Percentiles rank a stretch among this genome's conserved stretches.
These are phyloP conservation scores for Aspergillus cejpii DNA, from an alignment of 2,329 filamentous ascomycete species.

Conservation along the genomic window DNA sequence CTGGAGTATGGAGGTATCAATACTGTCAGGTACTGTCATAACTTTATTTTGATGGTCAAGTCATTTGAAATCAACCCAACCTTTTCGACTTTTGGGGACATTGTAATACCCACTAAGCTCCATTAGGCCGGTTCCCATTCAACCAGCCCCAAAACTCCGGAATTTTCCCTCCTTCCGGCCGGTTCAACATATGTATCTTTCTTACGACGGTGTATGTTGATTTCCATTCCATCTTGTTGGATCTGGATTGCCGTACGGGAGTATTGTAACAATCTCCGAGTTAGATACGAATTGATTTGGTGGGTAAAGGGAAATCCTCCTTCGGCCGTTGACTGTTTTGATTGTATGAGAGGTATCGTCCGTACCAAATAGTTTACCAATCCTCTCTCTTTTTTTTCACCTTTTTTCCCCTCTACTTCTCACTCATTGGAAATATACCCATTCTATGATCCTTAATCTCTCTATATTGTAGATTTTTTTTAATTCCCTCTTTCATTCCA, in stretches of 20 bases:
- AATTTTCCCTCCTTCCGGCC: slow-evolving; percentile 14
- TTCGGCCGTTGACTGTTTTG: too few species aligned
- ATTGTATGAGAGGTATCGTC: too few species aligned
- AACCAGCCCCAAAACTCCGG: slow-evolving; percentile 24
- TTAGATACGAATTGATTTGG: too few species aligned
- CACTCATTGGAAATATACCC: not conserved
- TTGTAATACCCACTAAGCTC: slow-evolving; percentile 27
- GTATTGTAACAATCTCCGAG: too few species aligned
- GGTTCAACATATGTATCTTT: slow-evolving; percentile 33
- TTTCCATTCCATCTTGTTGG: not conserved
- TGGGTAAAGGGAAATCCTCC: too few species aligned
- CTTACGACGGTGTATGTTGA: too few species aligned
- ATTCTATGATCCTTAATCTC: slow-evolving; percentile 5
- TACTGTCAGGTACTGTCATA: slow-evolving; percentile 14
- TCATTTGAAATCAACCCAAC: slow-evolving; percentile 27
- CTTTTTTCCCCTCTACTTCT: slow-evolving; percentile 8
- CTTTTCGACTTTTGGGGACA: slow-evolving; percentile 33
- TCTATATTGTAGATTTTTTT: slow-evolving; percentile 28
- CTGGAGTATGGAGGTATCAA: too few species aligned
- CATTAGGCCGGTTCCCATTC: slow-evolving; percentile 27
- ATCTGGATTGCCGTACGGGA: not conserved
- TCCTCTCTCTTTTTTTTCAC: slow-evolving; percentile 9
- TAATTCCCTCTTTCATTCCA: slow-evolving; percentile 6
- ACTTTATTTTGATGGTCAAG: not conserved
- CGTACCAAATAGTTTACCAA: too few species aligned